phyloP scores from a whole-genome alignment of 768 basidiomycete species.

The Austroboletus festivus region DNA sequence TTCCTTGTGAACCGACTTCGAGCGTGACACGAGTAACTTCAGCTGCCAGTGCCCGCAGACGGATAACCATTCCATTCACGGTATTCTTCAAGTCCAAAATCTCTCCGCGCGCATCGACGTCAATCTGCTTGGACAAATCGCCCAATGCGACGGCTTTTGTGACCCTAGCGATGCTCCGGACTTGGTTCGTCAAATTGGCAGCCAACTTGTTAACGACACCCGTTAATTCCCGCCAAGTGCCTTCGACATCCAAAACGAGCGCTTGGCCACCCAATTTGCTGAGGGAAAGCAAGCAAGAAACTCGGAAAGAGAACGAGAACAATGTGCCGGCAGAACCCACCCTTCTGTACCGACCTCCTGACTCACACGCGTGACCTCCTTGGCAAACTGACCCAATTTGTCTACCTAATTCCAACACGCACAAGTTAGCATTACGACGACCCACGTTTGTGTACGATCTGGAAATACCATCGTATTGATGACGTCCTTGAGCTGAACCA shows the following conservation, averaged over 20 bases:
- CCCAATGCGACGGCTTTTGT: slow-evolving; percentile 82
- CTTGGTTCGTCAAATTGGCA: slow-evolving; percentile 66
- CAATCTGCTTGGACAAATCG: slow-evolving; percentile 86
- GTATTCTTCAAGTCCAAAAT: slow-evolving; percentile 77
- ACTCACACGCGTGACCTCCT: slow-evolving; percentile 83
- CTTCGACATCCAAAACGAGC: slow-evolving; percentile 82
- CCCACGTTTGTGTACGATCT: background rate
- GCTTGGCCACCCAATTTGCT: slow-evolving; percentile 85
- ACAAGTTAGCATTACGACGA: slow-evolving; percentile 13
- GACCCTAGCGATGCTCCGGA: slow-evolving; percentile 57
- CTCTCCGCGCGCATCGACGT: slow-evolving; percentile 88
- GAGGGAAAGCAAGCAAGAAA: slow-evolving; percentile 4
- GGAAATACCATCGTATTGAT: slow-evolving; percentile 61
- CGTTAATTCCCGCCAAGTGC: slow-evolving; percentile 84
- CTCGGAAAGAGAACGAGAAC: slow-evolving; percentile 16
- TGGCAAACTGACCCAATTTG: slow-evolving; percentile 82
- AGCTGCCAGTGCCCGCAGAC: slow-evolving; percentile 63
- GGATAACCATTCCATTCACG: slow-evolving; percentile 51
- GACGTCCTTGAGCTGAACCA: slow-evolving; percentile 78
- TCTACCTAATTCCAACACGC: slow-evolving; percentile 43
- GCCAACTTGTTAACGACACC: slow-evolving; percentile 81
- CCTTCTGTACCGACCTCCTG: slow-evolving; percentile 84
- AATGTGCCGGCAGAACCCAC: slow-evolving; percentile 32
- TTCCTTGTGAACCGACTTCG: slow-evolving; percentile 86
- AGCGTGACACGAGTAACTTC: slow-evolving; percentile 83